Evolutionary conservation across 192 early-diverging fungal genomes (phyloP).

Genomic region (Mortierella claussenii): DNA sequence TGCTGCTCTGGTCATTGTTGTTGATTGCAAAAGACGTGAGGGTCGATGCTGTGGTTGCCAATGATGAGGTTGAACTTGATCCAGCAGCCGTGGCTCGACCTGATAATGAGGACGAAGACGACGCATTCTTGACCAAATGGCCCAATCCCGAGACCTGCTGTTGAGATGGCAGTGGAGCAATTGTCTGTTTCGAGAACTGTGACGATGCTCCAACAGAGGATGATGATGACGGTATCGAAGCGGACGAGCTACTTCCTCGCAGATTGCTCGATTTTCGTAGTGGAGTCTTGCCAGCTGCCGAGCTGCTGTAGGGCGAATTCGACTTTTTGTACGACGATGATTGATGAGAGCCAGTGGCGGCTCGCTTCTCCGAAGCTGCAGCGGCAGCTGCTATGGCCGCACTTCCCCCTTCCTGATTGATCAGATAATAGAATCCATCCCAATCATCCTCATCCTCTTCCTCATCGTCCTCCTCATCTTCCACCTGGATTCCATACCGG

Average conservation of each 20-base stretch:
- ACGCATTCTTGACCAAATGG: conserved; percentile 6
- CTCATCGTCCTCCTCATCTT: neutral
- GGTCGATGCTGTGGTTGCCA: neutral
- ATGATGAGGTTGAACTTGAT: neutral
- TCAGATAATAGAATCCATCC: conserved; percentile 49
- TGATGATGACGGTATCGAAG: conserved; percentile 3
- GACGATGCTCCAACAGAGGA: neutral
- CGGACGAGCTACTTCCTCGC: neutral
- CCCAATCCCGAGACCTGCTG: conserved; percentile 4
- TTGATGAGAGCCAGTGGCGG: neutral
- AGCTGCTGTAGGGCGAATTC: neutral
- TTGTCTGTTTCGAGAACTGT: conserved; percentile 5
- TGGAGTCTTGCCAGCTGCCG: conserved; percentile 3
- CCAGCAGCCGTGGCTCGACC: too few species aligned
- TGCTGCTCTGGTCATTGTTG: neutral
- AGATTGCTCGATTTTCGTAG: conserved; percentile 7
- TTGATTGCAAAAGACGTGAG: neutral
- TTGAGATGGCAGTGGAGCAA: conserved; percentile 1
- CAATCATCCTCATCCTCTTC: conserved; percentile 33
- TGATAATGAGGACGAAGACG: neutral
- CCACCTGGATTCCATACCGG: neutral
- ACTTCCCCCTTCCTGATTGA: conserved; percentile 34
- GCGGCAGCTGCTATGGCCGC: too few species aligned
- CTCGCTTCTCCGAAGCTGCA: too few species aligned
- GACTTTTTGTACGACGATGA: neutral